Base-by-base conservation (phyloP, 1,139 yeast genomes). In the Taphrina wiesneri region DNA sequence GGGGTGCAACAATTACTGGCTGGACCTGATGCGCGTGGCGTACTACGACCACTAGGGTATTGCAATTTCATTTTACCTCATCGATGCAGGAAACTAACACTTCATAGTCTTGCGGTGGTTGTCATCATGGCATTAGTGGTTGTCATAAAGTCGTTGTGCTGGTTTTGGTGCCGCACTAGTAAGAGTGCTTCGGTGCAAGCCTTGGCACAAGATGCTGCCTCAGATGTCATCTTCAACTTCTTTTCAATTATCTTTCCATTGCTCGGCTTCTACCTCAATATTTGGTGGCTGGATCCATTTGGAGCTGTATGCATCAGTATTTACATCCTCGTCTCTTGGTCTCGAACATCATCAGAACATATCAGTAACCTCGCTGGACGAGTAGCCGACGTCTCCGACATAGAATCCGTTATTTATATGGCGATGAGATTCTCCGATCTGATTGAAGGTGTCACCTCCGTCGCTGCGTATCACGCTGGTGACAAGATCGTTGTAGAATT, bases 381-480 rank as follows among this genome's bases (percentile, higher is more conserved):
- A 0, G 84, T 83, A 1, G 93, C 92, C 0, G 81, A 81, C 54
- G 45, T 47, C 47, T 56, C 63, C 34, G 90, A 87, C 71, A 83
- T 86, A 66, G 87, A 86, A 73, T 85, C 85, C 64, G 81, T 88
- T 1, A 76, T 88, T 30, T 88, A 88, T 72, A 76, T 88, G 71
- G 86, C 90, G 59, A 78, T 81, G 71, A 78, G 95, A 65, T 88
- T 87, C 75, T 87, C 93, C 0, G 88, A 85, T 69, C 82, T 85
- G 39, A 86, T 88, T 69, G 77, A 82, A 66, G 84, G 82, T 67
- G 83, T 88, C 65, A 87, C 90, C 15, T 83, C 87, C 6, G 81
- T 87, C 69, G 85, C 85, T 70, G 88, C 87, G 17, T 88, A 88
- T 73, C 92, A 88, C 72, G 88, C 86, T 26, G 96, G 96, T 1